Evolutionary conservation across 805 yeast genomes (phyloP).

Genomic region (Lachancea quebecensis): DNA sequence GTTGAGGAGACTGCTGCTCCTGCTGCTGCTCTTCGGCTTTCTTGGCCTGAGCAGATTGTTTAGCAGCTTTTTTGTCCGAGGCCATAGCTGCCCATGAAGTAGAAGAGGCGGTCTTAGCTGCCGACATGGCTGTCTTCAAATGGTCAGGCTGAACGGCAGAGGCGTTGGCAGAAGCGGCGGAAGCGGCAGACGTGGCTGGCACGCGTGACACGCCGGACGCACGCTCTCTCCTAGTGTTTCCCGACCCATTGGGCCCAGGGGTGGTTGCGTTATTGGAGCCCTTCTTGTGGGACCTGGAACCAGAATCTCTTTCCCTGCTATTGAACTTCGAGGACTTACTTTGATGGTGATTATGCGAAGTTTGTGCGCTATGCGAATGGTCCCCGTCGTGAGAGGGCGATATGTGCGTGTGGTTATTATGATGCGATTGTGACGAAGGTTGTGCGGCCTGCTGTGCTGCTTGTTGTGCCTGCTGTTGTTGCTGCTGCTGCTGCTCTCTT

Average conservation of each 20-base stretch:
- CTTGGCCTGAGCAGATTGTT: constrained; percentile 13
- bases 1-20: constrained; percentile 7
- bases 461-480: constrained; percentile 16
- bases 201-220: background rate
- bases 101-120: constrained; percentile 23
- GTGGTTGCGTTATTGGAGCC: background rate
- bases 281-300: constrained; percentile 7
- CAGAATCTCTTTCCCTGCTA: constrained; percentile 2
- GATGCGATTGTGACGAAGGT: constrained; percentile 8
- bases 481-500: constrained; percentile 19
- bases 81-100: constrained; percentile 37
- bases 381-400: constrained; percentile 5
- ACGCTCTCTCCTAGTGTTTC: background rate
- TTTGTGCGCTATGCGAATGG: constrained; percentile 1
- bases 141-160: constrained; percentile 21
- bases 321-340: constrained; percentile 7
- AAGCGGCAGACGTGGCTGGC: constrained; percentile 14
- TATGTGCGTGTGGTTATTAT: constrained; percentile 6
- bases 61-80: constrained; percentile 17
- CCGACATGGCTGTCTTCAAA: constrained; percentile 19
- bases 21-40: constrained; percentile 9
- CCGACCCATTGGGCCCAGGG: background rate
- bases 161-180: constrained; percentile 16
- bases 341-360: constrained; percentile 5
- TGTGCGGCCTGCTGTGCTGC: constrained; percentile 13